phyloP scores from a whole-genome alignment of 345 rosid species.

The Hibiscus syriacus region DNA sequence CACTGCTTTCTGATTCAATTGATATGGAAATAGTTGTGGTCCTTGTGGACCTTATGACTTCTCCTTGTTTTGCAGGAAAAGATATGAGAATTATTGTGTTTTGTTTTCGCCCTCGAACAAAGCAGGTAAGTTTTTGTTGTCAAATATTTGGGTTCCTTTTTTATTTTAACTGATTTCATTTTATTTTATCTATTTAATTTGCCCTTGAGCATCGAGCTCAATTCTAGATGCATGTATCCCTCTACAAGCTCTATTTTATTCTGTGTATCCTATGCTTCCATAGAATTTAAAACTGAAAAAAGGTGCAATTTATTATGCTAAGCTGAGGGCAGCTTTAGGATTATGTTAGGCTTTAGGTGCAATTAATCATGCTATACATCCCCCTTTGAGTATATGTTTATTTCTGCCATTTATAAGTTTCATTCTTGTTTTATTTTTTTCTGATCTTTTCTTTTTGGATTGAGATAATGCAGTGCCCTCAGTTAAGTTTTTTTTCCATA shows the following conservation, averaged over 20 bases:
- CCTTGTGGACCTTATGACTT: background rate
- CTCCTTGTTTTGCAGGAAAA: conserved; percentile 54
- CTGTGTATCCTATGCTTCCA: background rate
- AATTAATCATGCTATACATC: no score
- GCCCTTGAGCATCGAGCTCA: background rate
- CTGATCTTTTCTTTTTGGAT: background rate
- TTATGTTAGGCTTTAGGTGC: background rate
- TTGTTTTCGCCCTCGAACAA: conserved; percentile 83
- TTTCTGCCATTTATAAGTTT: background rate
- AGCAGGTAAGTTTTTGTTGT: conserved; percentile 51
- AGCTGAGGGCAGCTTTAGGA: background rate
- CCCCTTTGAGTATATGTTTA: background rate
- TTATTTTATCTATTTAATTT: background rate
- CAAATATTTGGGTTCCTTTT: background rate
- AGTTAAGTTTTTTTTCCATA: background rate
- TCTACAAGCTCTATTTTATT: background rate
- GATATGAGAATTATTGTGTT: conserved; percentile 94
- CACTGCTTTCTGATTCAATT: background rate
- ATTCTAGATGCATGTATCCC: no score
- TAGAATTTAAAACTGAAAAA: background rate
- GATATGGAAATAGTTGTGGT: background rate
- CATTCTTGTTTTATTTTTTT: background rate
- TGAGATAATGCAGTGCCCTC: background rate
- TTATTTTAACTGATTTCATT: background rate
- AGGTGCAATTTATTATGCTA: background rate